A percentile compares a stretch with the other conserved stretches of the same genome.
phyloP scores from a whole-genome alignment of 192 early-diverging fungal genomes.

The Neocallimastix lanati region DNA sequence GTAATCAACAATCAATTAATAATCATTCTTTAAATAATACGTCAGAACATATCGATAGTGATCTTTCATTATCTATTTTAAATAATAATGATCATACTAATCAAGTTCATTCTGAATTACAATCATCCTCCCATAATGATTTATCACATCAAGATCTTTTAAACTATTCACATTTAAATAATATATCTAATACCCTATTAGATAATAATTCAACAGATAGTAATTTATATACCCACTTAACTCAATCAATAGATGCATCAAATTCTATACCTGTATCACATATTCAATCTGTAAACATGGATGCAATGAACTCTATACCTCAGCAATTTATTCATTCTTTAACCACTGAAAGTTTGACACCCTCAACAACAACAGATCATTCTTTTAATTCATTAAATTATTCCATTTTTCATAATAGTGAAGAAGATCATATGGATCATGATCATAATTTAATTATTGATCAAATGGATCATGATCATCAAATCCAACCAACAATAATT shows the following conservation, averaged over 20 bases:
- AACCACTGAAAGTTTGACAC: not conserved
- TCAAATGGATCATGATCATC: not conserved
- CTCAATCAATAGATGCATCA: not conserved
- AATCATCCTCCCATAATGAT: not conserved
- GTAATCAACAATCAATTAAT: not conserved
- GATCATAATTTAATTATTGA: not conserved
- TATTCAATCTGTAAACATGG: not conserved
- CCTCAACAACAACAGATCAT: not conserved
- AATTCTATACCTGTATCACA: not conserved
- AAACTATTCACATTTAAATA: not conserved
- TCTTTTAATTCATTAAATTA: not conserved
- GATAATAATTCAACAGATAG: not conserved
- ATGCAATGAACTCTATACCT: not conserved
- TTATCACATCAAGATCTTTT: not conserved
- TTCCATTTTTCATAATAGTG: not conserved
- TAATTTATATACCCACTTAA: not conserved
- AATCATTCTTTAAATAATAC: not conserved
- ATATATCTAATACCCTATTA: not conserved
- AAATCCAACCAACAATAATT: no score
- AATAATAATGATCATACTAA: no score
- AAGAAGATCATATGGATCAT: not conserved
- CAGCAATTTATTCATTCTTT: not conserved
- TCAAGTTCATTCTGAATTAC: no score
- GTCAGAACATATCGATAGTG: not conserved
- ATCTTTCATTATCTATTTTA: no score